Evolutionary conservation across 73 alveolate species (phyloP), one percentile per base, ranked within the genome.

Genomic region (Urostyla sp.): DNA sequence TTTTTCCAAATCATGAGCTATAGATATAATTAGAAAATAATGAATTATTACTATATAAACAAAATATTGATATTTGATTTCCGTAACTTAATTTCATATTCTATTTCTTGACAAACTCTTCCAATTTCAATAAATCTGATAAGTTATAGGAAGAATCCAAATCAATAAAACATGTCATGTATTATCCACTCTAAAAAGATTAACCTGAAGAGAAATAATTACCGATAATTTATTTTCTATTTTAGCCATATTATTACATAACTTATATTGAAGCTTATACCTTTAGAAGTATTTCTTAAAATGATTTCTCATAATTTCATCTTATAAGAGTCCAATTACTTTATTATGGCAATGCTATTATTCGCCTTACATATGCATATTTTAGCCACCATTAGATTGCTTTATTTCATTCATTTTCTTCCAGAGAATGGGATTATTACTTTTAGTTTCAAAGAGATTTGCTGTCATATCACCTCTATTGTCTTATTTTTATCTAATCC

Each of bases 101-200:
- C 16, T 46, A 18, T 1, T 20, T 36, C n/a, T 48, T 18, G 3
- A 23, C 5, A 24, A 53, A n/a, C n/a, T n/a, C n/a, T n/a, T n/a
- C 69, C 21, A 69, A 35, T 10, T 53, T 69, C 38, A 46, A 67
- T 1, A 69, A 35, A 30, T 69, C 45, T 54, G 44, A 67, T 5
- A 18, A 16, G 7, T 26, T 69, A 5, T 46, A 67, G 16, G 24
- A 31, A n/a, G 49, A 43, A 48, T 69, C 83, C 5, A 69, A 46
- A 69, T 69, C 83, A 0, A 69, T 26, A 23, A 69, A 69, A 34
- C 59, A 36, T 4, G 83, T 69, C 16, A 18, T 44, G 48, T 69
- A 69, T 16, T 69, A 10, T 40, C 15, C 15, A 16, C 20, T 69
- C 5, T 49, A 10, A 10, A 28, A 38, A 67, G 44, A 21, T 1